Conservation (phyloP, 106 monocot genomes). For the Dendrobium huoshanense region DNA sequence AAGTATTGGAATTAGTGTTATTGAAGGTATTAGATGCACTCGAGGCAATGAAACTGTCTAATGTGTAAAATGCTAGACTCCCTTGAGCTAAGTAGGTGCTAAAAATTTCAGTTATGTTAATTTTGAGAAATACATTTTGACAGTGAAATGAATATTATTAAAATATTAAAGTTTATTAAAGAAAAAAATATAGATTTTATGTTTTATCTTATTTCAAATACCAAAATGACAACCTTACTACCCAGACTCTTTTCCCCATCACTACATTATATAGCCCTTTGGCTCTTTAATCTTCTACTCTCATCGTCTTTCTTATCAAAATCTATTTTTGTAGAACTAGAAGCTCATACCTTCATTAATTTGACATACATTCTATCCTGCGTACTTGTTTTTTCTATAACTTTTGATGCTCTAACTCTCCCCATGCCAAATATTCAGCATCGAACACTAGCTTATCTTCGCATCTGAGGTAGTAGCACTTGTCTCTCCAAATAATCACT, state of each 20-base stretch:
- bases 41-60: not conserved
- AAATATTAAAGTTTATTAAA: not conserved
- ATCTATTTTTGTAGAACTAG: not conserved
- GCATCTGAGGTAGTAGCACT: not conserved
- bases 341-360: not conserved
- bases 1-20: not conserved
- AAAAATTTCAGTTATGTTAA: not conserved
- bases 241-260: not conserved
- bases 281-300: not conserved
- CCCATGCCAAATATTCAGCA: not conserved
- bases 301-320: not conserved
- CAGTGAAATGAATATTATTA: not conserved
- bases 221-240: not conserved
- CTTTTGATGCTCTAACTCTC: not conserved
- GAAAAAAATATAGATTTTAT: not conserved
- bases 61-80: not conserved
- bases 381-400: not conserved
- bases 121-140: not conserved
- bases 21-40: not conserved
- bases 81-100: not conserved
- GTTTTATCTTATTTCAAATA: not conserved
- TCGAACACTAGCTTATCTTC: not conserved
- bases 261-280: not conserved
- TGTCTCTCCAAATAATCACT: not conserved
- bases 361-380: not conserved